Evolutionary conservation across 371 early-diverging fungal genomes (phyloP).

Genomic region (Rhizomucor pusillus): DNA sequence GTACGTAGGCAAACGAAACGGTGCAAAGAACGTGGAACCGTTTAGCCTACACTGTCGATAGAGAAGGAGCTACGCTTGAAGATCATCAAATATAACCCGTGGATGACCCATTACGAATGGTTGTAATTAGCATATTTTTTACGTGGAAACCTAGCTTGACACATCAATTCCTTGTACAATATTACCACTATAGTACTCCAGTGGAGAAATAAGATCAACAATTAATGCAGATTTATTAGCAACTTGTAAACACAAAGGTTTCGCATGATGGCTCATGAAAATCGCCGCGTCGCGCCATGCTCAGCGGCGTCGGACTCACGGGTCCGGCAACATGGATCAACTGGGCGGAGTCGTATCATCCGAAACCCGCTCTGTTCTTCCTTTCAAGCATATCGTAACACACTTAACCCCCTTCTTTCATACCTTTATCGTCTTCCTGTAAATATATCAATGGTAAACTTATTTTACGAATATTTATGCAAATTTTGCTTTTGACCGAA

Average conservation of each 20-base stretch:
- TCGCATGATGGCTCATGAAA: too few relatives aligned
- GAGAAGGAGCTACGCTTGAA: constrained; percentile 10
- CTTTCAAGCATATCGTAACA: neutral
- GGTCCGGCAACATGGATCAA: too few relatives aligned
- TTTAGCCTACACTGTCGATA: constrained; percentile 26
- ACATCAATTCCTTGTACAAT: neutral
- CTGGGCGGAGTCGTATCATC: too few relatives aligned
- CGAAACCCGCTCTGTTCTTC: neutral
- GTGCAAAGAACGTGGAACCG: constrained; percentile 38
- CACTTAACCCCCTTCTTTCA: neutral
- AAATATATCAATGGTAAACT: neutral
- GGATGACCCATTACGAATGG: neutral
- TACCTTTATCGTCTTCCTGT: neutral
- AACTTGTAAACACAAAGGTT: too few relatives aligned
- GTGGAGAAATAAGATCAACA: too few relatives aligned
- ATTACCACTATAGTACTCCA: neutral
- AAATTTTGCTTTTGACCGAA: neutral
- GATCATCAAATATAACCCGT: constrained; percentile 13
- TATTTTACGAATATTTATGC: neutral
- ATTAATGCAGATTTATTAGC: too few relatives aligned
- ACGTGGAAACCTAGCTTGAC: too few relatives aligned
- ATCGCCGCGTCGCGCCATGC: too few relatives aligned
- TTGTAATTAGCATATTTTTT: constrained; percentile 1
- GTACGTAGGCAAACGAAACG: constrained; percentile 35
- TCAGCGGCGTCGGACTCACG: too few relatives aligned